Percentiles rank a stretch among this genome's conserved stretches.
Evolutionary conservation across 2,329 filamentous ascomycete species (phyloP).

Genomic region (Colletotrichum kahawae): DNA sequence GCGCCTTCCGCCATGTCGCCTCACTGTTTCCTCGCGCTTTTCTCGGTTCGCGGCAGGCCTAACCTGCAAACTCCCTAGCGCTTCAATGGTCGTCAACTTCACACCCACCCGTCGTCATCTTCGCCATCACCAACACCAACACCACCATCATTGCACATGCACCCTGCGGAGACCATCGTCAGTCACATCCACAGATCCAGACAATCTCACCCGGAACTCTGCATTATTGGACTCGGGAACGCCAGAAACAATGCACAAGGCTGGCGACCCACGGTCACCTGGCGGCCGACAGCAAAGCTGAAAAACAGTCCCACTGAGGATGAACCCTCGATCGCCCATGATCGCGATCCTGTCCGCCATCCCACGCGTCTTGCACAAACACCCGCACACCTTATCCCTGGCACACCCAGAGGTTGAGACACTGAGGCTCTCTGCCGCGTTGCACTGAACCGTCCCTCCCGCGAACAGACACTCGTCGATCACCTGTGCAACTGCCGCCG

Average conservation of each 20-base stretch:
- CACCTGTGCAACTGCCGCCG: neutral
- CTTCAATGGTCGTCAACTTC: neutral
- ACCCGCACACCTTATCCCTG: constrained; percentile 1
- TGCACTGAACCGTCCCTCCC: constrained; percentile 3
- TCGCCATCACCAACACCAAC: neutral
- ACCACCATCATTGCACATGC: neutral
- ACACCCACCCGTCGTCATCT: neutral
- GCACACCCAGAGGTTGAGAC: neutral
- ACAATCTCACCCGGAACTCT: neutral
- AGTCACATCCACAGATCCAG: neutral
- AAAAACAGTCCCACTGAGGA: neutral
- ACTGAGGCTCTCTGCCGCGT: constrained; percentile 8
- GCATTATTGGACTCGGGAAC: neutral
- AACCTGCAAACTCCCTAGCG: constrained; percentile 3
- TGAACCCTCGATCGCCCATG: constrained; percentile 9
- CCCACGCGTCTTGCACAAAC: neutral
- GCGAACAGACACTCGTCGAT: constrained; percentile 9
- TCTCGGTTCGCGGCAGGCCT: neutral
- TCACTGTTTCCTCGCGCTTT: neutral
- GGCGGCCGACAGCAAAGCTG: neutral
- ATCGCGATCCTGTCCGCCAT: constrained; percentile 4
- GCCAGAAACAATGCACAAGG: neutral
- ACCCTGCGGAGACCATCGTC: neutral
- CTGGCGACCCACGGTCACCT: neutral
- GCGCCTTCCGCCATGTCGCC: neutral